Evolutionary conservation across 805 yeast genomes (phyloP).

Genomic region (Hanseniaspora occidentalis): DNA sequence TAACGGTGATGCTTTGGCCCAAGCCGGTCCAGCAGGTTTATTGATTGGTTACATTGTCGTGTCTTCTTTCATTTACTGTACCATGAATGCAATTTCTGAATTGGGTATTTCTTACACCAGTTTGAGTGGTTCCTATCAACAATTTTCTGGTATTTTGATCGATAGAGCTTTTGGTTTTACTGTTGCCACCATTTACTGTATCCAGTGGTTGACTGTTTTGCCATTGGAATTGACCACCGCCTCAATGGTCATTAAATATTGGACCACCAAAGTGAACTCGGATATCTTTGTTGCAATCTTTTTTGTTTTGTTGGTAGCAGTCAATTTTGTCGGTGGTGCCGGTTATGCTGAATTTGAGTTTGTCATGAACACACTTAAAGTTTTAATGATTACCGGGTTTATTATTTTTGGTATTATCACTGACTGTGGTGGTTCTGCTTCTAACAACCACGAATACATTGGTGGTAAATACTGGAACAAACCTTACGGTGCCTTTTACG

Average conservation of each 20-base stretch:
- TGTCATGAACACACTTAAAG: slow-evolving; percentile 44
- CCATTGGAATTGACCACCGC: slow-evolving; percentile 60
- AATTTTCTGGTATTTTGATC: slow-evolving; percentile 47
- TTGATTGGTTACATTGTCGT: slow-evolving; percentile 46
- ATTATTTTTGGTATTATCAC: slow-evolving; percentile 46
- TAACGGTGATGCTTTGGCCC: slow-evolving; percentile 41
- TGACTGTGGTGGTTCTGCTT: slow-evolving; percentile 44
- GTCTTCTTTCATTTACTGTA: slow-evolving; percentile 49
- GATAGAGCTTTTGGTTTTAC: slow-evolving; percentile 64
- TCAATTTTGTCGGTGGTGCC: slow-evolving; percentile 43
- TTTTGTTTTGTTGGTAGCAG: slow-evolving; percentile 33
- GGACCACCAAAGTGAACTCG: slow-evolving; percentile 37
- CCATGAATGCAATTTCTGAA: slow-evolving; percentile 53
- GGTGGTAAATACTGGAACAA: slow-evolving; percentile 38
- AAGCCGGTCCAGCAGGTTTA: slow-evolving; percentile 53
- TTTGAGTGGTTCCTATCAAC: slow-evolving; percentile 43
- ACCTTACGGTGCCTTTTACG: slow-evolving; percentile 39
- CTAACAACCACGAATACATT: slow-evolving; percentile 32
- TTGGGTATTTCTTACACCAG: slow-evolving; percentile 55
- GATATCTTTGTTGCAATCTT: slow-evolving; percentile 48
- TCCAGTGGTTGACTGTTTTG: slow-evolving; percentile 51
- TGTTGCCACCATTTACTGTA: slow-evolving; percentile 59
- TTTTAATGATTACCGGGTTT: slow-evolving; percentile 45
- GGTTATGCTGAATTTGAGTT: slow-evolving; percentile 62
- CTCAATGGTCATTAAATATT: slow-evolving; percentile 40